phyloP scores from a whole-genome alignment of 192 early-diverging fungal species.

The Spinellus fusiger region DNA sequence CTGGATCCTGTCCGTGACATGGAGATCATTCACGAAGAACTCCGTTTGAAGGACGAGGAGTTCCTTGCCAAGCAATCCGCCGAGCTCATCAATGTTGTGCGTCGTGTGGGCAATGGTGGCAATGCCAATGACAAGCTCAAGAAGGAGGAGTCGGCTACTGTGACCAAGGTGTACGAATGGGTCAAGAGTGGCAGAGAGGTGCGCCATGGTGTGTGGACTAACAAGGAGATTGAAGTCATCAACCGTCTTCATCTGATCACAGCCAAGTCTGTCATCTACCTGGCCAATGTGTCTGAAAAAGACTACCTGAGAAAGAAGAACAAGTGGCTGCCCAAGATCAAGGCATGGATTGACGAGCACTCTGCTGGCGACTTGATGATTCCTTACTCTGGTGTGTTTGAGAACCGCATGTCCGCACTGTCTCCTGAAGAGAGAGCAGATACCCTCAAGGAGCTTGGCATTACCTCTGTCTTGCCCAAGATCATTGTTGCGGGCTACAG shows the following conservation, averaged over 20 bases:
- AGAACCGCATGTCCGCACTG: conserved; percentile 38
- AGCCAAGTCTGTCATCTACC: conserved; percentile 94
- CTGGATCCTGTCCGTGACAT: conserved; percentile 90
- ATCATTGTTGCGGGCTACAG: conserved; percentile 91
- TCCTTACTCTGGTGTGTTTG: conserved; percentile 84
- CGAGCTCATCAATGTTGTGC: conserved; percentile 58
- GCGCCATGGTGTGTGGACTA: conserved; percentile 84
- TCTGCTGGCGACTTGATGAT: conserved; percentile 87
- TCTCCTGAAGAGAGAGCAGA: conserved; percentile 50
- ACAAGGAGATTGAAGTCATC: conserved; percentile 87
- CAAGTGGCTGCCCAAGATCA: conserved; percentile 73
- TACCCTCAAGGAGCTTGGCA: conserved; percentile 59
- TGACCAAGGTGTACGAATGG: conserved; percentile 72
- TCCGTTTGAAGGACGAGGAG: conserved; percentile 90
- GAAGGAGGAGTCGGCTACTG: conserved; percentile 72
- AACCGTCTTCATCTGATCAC: conserved; percentile 83
- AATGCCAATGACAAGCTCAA: conserved; percentile 80
- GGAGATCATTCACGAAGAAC: conserved; percentile 92
- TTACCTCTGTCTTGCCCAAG: conserved; percentile 75
- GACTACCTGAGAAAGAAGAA: conserved; percentile 95
- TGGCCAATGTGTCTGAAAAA: conserved; percentile 84
- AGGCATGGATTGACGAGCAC: conserved; percentile 88
- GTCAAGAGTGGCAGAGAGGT: conserved; percentile 78
- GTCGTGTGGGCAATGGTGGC: conserved; percentile 72
- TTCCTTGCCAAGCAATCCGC: conserved; percentile 67